Evolutionary conservation across 805 yeast species (phyloP), one percentile per base, ranked within the genome.

Genomic region (Ogataea polymorpha): DNA sequence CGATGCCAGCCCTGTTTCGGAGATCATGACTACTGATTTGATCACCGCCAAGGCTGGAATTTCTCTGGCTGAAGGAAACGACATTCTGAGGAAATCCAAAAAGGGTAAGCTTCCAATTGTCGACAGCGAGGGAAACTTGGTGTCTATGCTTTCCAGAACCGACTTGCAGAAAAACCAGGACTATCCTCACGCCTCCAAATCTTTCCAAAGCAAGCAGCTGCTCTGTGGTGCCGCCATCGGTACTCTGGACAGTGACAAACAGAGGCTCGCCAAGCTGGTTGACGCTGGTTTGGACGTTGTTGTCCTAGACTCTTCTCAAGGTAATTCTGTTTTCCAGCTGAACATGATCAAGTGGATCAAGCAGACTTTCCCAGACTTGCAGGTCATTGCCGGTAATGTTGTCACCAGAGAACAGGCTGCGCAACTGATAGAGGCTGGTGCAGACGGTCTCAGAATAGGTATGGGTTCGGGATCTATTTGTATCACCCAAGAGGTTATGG

Each of bases 391-490:
- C 47, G 99, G 99, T 77, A 93, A 93, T 65, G 99, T 93, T 60
- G 98, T 90, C 48, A 90, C 97, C 54, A 85, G 99, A 69, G 99
- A 91, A 69, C 99, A 93, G 76, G 98, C 99, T 55, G 99, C 99
- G 48, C 75, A 80, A 61, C 77, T 93, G 62, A 91, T 89, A 59
- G 83, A 77, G 58, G 96, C 96, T 39, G 99, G 99, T 70, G 96
- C 95, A 39, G 99, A 93, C 67, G 98, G 90, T 66, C 76, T 93
- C 60, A 88, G 98, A 79, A 91, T 93, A 56, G 99, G 99, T 73
- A 93, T 93, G 99, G 99, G 99, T 64, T 87, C 98, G 24, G 99
- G 99, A 61, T 88, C 97, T 49, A 95, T 95, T 66, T 93, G 99
- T 79, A 93, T 93, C 65, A 93, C 99, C 39, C 99, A 93, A 74